These are phyloP conservation scores for Inonotus obliquus DNA, from an alignment of 1,284 basidiomycete species.

Conservation along the genomic window DNA sequence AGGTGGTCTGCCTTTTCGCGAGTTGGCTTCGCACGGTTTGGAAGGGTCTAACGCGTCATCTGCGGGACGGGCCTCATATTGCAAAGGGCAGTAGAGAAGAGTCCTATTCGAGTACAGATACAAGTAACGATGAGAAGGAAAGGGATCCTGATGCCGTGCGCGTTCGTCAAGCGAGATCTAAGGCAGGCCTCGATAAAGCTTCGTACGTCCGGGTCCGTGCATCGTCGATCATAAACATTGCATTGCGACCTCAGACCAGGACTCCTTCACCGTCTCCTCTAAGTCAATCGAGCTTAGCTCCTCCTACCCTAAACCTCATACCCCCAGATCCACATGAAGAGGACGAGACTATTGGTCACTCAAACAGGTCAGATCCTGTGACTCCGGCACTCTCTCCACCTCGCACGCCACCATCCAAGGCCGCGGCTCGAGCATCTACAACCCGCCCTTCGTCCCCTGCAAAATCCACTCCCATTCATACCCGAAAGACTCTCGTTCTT, in stretches of 20 bases:
- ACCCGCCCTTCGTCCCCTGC: conserved; percentile 17
- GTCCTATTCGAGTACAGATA: conserved; percentile 27
- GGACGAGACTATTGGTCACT: background rate
- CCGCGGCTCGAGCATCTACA: conserved; percentile 3
- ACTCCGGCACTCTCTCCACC: conserved; percentile 22
- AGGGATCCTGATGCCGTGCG: conserved; percentile 36
- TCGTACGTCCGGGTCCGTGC: conserved; percentile 6
- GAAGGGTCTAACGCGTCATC: conserved; percentile 33
- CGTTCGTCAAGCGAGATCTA: background rate
- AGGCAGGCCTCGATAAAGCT: background rate
- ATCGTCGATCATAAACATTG: conserved; percentile 7
- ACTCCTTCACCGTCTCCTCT: conserved; percentile 16
- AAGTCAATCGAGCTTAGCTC: conserved; percentile 15
- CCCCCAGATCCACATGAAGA: conserved; percentile 1
- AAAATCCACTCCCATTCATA: conserved; percentile 58
- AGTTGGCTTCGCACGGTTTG: conserved; percentile 45
- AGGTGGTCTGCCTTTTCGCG: conserved; percentile 48
- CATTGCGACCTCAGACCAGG: conserved; percentile 7
- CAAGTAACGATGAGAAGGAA: conserved; percentile 31
- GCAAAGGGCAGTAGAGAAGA: conserved; percentile 23
- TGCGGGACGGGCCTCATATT: conserved; percentile 3
- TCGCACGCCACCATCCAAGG: conserved; percentile 14
- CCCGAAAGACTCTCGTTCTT: conserved; percentile 89
- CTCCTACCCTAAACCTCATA: conserved; percentile 14
- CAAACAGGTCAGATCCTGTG: background rate